A percentile compares a stretch with the other conserved stretches of the same genome.
Conservation (phyloP, 768 basidiomycete genomes). For the Lactarius vividus region DNA sequence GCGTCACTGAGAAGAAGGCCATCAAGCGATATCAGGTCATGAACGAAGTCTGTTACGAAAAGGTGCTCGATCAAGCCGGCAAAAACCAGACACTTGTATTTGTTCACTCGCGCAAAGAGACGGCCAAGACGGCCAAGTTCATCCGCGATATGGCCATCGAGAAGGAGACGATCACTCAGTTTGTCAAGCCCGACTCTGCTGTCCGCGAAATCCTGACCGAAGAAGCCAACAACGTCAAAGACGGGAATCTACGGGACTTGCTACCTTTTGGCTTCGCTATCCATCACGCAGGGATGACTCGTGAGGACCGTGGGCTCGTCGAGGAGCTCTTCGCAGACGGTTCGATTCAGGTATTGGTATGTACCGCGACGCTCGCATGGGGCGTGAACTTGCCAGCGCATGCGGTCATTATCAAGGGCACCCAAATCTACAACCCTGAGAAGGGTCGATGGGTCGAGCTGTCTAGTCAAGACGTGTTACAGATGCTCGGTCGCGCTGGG, state of each 20-base stretch:
- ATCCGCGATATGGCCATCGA: constrained; percentile 94
- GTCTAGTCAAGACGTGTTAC: constrained; percentile 92
- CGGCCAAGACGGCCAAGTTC: constrained; percentile 94
- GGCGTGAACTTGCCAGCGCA: constrained; percentile 98
- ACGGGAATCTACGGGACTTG: constrained; percentile 80
- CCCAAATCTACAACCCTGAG: constrained; percentile 98
- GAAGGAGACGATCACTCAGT: constrained; percentile 94
- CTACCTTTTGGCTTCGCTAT: constrained; percentile 97
- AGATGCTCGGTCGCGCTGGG: constrained; percentile 98
- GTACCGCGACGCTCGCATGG: constrained; percentile 98
- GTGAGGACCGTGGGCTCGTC: constrained; percentile 86
- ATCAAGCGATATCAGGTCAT: constrained; percentile 98
- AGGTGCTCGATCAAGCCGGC: constrained; percentile 87
- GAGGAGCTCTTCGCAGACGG: constrained; percentile 95
- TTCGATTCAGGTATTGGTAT: constrained; percentile 89
- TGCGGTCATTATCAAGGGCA: constrained; percentile 99
- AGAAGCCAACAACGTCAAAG: constrained; percentile 81
- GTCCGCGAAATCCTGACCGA: constrained; percentile 85
- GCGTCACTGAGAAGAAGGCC: constrained; percentile 98
- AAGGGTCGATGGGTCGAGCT: constrained; percentile 98
- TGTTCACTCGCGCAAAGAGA: constrained; percentile 98
- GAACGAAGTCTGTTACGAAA: constrained; percentile 99
- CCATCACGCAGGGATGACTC: constrained; percentile 95
- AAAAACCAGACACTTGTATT: constrained; percentile 95
- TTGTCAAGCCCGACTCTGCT: constrained; percentile 91